A percentile compares a stretch with the other conserved stretches of the same genome.
These are phyloP conservation scores for Aspergillus bridgeri DNA, from an alignment of 495 filamentous ascomycete species.

Conservation along the genomic window DNA sequence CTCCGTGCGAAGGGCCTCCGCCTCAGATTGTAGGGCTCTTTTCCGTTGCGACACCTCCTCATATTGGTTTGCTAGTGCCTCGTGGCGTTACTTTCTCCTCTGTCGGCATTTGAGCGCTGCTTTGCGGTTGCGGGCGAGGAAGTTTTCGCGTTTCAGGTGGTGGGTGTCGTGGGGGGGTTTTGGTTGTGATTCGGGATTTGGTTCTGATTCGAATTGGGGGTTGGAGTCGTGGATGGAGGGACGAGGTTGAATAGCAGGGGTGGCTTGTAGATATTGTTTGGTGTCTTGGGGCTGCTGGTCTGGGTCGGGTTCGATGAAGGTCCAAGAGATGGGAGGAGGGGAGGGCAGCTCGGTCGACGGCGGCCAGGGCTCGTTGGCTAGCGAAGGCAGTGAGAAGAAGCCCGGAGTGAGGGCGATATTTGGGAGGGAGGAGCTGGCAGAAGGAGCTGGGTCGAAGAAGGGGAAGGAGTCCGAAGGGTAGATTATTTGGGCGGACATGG, in stretches of 20 bases:
- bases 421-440: not conserved
- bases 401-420: not conserved
- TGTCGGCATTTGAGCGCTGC: not conserved
- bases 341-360: too few relatives aligned
- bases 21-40: not conserved
- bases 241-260: too few relatives aligned
- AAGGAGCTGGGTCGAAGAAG: not conserved
- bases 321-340: too few relatives aligned
- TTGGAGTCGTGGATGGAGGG: too few relatives aligned
- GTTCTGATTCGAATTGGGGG: too few relatives aligned
- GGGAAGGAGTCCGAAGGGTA: not conserved
- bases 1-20: not conserved
- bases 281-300: not conserved
- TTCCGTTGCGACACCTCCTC: not conserved
- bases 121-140: not conserved
- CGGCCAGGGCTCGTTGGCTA: not conserved
- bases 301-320: too few relatives aligned
- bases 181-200: too few relatives aligned
- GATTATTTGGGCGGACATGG: not conserved
- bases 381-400: not conserved
- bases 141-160: not conserved
- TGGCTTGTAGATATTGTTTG: not conserved
- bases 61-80: not conserved
- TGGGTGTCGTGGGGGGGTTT: too few relatives aligned
- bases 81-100: not conserved